Conservation (phyloP, 306 rosid genomes). For the Aeschynomene evenia region DNA sequence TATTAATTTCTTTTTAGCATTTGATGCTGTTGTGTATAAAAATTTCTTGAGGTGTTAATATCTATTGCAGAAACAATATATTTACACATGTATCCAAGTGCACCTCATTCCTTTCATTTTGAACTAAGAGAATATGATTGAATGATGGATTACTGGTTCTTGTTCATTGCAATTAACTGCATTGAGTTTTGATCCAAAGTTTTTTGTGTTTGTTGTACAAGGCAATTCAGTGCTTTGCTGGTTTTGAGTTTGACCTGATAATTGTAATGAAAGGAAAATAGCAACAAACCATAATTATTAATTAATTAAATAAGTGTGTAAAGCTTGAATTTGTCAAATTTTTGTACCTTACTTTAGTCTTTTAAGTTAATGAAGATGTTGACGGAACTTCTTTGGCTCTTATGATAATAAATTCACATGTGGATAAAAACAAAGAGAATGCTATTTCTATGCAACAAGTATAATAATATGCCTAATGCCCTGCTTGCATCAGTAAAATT, state of each 20-base stretch:
- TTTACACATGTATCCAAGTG: too few relatives aligned
- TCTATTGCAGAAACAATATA: background rate
- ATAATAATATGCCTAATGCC: background rate
- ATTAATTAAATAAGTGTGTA: background rate
- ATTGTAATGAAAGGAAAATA: slow-evolving; percentile 19
- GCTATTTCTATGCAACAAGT: background rate
- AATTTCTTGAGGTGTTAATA: background rate
- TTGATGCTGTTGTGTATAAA: background rate
- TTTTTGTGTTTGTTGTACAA: background rate
- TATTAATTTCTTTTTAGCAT: background rate
- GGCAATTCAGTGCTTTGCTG: background rate
- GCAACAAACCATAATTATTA: slow-evolving; percentile 9
- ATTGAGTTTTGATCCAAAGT: slow-evolving; percentile 8
- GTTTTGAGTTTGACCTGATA: slow-evolving; percentile 27
- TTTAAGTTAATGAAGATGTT: slow-evolving; percentile 29
- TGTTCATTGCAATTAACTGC: background rate
- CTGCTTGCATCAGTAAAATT: background rate
- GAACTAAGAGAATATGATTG: background rate
- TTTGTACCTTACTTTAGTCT: slow-evolving; percentile 18
- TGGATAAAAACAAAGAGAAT: slow-evolving; percentile 23
- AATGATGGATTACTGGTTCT: background rate
- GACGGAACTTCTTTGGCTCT: slow-evolving; percentile 14
- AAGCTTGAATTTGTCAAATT: slow-evolving; percentile 32
- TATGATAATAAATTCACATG: background rate
- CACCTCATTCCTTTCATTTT: background rate